phyloP scores from a whole-genome alignment of 352 stramenopile species.

The Pythium phragmiticola region DNA sequence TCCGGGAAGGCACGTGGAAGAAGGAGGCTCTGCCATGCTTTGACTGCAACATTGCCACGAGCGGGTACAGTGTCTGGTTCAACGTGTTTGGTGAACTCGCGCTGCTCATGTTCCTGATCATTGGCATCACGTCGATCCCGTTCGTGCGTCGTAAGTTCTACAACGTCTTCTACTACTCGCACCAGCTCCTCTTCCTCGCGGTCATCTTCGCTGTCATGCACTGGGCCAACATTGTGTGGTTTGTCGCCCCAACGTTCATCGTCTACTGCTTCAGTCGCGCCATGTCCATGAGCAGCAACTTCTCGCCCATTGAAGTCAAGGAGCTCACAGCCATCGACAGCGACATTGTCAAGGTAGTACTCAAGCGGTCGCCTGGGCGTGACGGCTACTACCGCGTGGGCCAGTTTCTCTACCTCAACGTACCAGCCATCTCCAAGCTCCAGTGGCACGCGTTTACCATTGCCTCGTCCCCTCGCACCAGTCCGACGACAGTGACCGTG shows the following conservation, averaged over 20 bases:
- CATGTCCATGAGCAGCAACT: constrained; percentile 28
- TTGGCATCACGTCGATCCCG: constrained; percentile 36
- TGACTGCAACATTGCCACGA: constrained; percentile 27
- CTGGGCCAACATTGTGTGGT: constrained; percentile 34
- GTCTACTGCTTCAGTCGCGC: constrained; percentile 38
- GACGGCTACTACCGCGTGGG: constrained; percentile 32
- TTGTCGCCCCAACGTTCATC: constrained; percentile 35
- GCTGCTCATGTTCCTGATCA: constrained; percentile 35
- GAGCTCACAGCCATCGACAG: constrained; percentile 23
- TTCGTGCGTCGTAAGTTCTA: constrained; percentile 37
- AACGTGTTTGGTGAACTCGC: constrained; percentile 43
- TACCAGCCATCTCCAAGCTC: constrained; percentile 39
- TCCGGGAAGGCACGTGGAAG: constrained; percentile 25
- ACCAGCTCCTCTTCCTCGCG: constrained; percentile 36
- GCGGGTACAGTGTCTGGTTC: constrained; percentile 34
- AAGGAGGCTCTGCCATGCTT: constrained; percentile 37
- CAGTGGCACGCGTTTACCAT: constrained; percentile 58
- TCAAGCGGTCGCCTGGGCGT: constrained; percentile 22
- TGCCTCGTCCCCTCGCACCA: constrained; percentile 33
- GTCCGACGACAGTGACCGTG: constrained; percentile 32
- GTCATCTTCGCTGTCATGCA: constrained; percentile 49
- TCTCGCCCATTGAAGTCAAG: constrained; percentile 28
- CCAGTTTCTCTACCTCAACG: constrained; percentile 48
- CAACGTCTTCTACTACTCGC: constrained; percentile 41
- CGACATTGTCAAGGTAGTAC: constrained; percentile 38